Conservation (phyloP, 2,329 filamentous ascomycete species). For the Sporothrix globosa region DNA sequence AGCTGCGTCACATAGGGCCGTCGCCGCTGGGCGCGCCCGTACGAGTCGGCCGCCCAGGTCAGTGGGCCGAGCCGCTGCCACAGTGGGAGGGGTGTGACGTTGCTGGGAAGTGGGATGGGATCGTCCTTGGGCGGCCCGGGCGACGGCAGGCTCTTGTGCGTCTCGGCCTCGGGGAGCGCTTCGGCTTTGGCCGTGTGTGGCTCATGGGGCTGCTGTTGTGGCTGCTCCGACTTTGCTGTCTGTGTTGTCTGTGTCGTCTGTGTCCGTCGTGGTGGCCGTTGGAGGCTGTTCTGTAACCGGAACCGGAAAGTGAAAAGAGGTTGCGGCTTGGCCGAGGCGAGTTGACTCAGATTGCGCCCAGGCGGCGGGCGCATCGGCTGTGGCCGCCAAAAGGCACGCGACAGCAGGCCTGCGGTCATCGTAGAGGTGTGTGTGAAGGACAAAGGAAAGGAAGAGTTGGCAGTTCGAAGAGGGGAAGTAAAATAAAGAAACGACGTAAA, state of each 20-base stretch:
- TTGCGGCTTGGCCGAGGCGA: not conserved
- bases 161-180: constrained; percentile 3
- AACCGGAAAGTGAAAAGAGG: not conserved
- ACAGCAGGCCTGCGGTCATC: constrained; percentile 28
- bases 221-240: not conserved
- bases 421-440: not conserved
- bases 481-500: not conserved
- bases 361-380: constrained; percentile 25
- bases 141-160: constrained; percentile 33
- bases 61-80: constrained; percentile 64
- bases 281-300: not conserved
- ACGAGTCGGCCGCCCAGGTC: constrained; percentile 59
- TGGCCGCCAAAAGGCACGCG: constrained; percentile 28
- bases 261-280: constrained; percentile 7
- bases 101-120: constrained; percentile 51
- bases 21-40: constrained; percentile 70
- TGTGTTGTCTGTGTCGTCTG: not conserved
- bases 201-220: not conserved
- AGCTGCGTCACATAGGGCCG: constrained; percentile 81
- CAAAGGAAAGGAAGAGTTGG: not conserved
- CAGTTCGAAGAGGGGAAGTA: too few relatives aligned
- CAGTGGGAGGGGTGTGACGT: constrained; percentile 50
- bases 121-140: constrained; percentile 38
- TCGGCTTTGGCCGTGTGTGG: not conserved
- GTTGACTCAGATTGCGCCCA: constrained; percentile 25